These are phyloP conservation scores for Rhipidocladum racemiflorum DNA, from an alignment of 176 grass and related monocot species.

Conservation along the genomic window DNA sequence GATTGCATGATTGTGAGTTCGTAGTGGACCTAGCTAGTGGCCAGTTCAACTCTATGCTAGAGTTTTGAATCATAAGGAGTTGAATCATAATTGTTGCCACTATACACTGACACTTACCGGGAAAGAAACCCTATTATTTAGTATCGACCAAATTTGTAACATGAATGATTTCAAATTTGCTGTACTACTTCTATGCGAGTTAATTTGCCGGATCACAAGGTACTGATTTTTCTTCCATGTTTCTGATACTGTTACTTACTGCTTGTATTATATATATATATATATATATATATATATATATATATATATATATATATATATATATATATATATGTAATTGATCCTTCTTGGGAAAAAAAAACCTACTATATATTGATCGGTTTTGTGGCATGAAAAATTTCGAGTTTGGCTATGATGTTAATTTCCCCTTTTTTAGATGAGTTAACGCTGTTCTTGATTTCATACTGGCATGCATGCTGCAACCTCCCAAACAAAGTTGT, in stretches of 20 bases:
- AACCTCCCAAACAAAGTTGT: background rate
- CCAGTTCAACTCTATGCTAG: background rate
- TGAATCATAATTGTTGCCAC: background rate
- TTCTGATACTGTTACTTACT: background rate
- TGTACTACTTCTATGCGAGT: background rate
- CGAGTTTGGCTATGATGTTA: background rate
- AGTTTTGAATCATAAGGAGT: background rate
- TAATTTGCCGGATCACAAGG: background rate
- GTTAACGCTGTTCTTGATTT: conserved; percentile 9
- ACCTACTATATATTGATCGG: background rate
- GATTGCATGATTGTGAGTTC: background rate
- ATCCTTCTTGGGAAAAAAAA: background rate
- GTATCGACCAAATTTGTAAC: background rate
- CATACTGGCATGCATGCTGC: background rate
- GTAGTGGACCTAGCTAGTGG: background rate
- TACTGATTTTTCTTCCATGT: background rate
- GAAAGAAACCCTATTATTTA: background rate
- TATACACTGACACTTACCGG: background rate
- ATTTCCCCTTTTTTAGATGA: background rate
- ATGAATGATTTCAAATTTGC: background rate
- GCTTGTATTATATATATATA: background rate
- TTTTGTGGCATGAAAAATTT: background rate
- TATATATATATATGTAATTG: too few species aligned
- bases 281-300: too few species aligned
- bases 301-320: too few species aligned